Evolutionary conservation across 73 alveolate species (phyloP).

Genomic region (Paramecium sexaurelia): DNA sequence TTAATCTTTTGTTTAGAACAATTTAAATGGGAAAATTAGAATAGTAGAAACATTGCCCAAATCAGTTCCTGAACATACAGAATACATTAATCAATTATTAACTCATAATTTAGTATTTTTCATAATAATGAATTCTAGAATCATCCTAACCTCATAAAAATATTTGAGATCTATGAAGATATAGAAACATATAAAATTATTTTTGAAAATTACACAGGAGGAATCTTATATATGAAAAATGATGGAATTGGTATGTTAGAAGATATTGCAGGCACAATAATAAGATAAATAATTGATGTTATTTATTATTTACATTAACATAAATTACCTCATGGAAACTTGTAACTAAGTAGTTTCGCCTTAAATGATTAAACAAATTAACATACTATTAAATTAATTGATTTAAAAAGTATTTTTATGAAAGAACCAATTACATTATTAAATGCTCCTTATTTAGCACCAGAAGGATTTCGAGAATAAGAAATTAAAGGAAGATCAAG

Average conservation of each 20-base stretch:
- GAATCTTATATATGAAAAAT: not conserved
- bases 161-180: not conserved
- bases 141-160: not conserved
- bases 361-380: not conserved
- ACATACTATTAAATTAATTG: not conserved
- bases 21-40: not conserved
- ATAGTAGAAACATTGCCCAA: not conserved
- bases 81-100: not conserved
- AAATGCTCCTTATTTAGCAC: not conserved
- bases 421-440: not conserved
- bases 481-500: not conserved
- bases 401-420: not conserved
- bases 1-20: not conserved
- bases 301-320: not conserved
- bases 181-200: not conserved
- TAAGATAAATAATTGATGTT: not conserved
- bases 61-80: not conserved
- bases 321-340: not conserved
- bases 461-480: not conserved
- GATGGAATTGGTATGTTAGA: not conserved
- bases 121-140: not conserved
- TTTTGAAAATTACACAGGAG: not conserved
- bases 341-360: not conserved
- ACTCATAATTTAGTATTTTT: not conserved
- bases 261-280: not conserved